phyloP scores from a whole-genome alignment of 1,284 basidiomycete genomes.

The Ceratobasidium sp. region DNA sequence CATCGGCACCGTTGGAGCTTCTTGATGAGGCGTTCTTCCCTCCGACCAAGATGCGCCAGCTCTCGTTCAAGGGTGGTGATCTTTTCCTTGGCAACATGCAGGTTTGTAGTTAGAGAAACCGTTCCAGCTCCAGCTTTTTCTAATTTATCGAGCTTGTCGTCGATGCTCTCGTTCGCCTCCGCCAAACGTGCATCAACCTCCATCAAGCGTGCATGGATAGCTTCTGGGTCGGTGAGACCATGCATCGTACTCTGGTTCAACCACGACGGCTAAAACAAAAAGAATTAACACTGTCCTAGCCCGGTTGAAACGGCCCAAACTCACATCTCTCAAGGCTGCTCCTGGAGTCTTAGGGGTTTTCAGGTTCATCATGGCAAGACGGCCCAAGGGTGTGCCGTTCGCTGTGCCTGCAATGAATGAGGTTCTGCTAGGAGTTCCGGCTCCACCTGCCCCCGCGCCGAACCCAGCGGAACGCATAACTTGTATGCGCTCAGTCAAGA shows the following conservation, averaged over 20 bases:
- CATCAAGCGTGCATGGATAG: constrained; percentile 28
- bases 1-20: constrained; percentile 62
- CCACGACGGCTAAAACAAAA: constrained; percentile 66
- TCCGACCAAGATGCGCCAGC: constrained; percentile 64
- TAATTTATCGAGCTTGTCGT: constrained; percentile 82
- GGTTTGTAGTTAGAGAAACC: constrained; percentile 64
- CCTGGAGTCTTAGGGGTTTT: constrained; percentile 43
- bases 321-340: constrained; percentile 62
- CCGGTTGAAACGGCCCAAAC: constrained; percentile 46
- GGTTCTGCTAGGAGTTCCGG: background rate
- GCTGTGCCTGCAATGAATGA: background rate
- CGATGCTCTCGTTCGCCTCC: constrained; percentile 78
- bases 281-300: background rate
- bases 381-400: constrained; percentile 37
- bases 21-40: constrained; percentile 67
- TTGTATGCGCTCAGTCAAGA: constrained; percentile 71
- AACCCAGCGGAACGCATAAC: constrained; percentile 49
- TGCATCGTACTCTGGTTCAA: constrained; percentile 51
- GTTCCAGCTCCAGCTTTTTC: constrained; percentile 77
- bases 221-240: constrained; percentile 17
- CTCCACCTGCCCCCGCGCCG: background rate
- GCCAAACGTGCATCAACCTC: constrained; percentile 68
- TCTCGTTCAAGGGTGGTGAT: constrained; percentile 70
- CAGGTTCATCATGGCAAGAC: constrained; percentile 45
- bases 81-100: constrained; percentile 57